Evolutionary conservation across 2,329 filamentous ascomycete genomes (phyloP).

Genomic region (Hypoxylon sp.): DNA sequence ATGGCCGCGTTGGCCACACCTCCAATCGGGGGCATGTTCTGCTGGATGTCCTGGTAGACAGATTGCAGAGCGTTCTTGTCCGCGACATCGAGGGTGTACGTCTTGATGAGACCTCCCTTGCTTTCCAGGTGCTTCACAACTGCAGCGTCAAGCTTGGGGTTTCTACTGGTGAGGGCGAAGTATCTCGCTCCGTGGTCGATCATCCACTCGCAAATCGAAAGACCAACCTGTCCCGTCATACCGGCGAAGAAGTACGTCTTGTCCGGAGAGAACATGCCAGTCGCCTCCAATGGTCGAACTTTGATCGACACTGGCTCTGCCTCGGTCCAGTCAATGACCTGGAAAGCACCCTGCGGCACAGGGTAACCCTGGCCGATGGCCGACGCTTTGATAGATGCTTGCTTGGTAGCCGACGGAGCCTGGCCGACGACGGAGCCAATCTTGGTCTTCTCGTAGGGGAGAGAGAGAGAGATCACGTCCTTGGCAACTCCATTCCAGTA

Average conservation of each 20-base stretch:
- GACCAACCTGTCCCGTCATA: constrained; percentile 46
- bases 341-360: not conserved
- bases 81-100: not conserved
- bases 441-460: not conserved
- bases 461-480: not conserved
- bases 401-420: not conserved
- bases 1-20: constrained; percentile 47
- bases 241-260: constrained; percentile 48
- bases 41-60: constrained; percentile 7
- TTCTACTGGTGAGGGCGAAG: constrained; percentile 50
- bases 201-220: constrained; percentile 50
- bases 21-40: constrained; percentile 29
- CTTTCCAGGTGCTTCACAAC: constrained; percentile 15
- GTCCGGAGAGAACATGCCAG: constrained; percentile 28
- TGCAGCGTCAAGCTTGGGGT: constrained; percentile 41
- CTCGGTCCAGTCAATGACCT: not conserved
- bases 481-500: not conserved
- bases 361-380: not conserved
- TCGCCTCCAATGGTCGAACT: not conserved
- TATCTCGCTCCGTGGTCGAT: constrained; percentile 45
- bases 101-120: not conserved
- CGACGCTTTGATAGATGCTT: no score
- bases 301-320: not conserved
- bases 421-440: not conserved
- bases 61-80: not conserved